Conservation (phyloP, 768 basidiomycete genomes). For the Collybia mongolica region DNA sequence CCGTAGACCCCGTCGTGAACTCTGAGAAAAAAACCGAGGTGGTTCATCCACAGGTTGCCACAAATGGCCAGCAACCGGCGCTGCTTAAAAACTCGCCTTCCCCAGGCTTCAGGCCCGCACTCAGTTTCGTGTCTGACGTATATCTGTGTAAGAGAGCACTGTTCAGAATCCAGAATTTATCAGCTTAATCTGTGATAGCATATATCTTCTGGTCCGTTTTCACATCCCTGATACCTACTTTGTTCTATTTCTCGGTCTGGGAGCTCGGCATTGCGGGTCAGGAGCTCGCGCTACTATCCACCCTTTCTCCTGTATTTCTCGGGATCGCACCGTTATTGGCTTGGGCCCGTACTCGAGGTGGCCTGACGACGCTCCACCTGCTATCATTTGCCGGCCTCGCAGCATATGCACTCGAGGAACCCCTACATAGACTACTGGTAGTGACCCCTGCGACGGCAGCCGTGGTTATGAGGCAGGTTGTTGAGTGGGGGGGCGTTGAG, state of each 20-base stretch:
- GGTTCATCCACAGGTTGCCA: no score
- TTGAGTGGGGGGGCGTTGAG: conserved; percentile 48
- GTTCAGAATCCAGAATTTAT: no score
- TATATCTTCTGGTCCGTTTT: conserved; percentile 84
- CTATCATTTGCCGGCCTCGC: conserved; percentile 52
- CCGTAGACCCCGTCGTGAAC: no score
- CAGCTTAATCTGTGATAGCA: conserved; percentile 35
- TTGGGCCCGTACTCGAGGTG: conserved; percentile 46
- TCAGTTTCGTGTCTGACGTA: conserved; percentile 37
- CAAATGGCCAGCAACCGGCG: no score
- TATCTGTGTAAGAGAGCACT: conserved; percentile 52
- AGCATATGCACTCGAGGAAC: conserved; percentile 50
- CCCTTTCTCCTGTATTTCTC: conserved; percentile 69
- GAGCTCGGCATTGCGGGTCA: conserved; percentile 82
- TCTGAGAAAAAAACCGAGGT: no score
- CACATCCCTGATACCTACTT: conserved; percentile 72
- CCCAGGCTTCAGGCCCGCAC: conserved; percentile 16
- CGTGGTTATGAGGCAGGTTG: conserved; percentile 46
- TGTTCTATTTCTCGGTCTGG: conserved; percentile 95
- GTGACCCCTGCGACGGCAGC: conserved; percentile 55
- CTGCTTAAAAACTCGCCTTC: neutral
- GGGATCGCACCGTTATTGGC: conserved; percentile 40
- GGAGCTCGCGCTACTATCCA: conserved; percentile 71
- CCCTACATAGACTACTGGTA: conserved; percentile 51
- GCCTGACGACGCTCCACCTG: conserved; percentile 46